phyloP scores from a whole-genome alignment of 768 basidiomycete genomes.

The Chalciporus piperatus region DNA sequence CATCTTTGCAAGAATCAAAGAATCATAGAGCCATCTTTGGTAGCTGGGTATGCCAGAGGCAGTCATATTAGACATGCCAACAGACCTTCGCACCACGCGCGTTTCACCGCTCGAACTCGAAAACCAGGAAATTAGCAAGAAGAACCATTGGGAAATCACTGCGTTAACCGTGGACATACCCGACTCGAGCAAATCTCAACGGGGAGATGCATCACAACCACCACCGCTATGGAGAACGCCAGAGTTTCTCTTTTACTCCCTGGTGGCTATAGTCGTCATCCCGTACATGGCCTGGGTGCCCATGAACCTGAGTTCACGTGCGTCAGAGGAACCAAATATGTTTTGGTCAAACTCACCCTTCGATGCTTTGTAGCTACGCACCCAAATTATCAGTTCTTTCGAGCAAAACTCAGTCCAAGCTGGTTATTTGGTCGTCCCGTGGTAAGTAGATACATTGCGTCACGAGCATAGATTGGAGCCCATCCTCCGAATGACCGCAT shows the following conservation, averaged over 20 bases:
- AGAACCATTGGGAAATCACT: constrained; percentile 32
- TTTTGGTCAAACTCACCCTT: constrained; percentile 2
- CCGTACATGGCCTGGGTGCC: constrained; percentile 79
- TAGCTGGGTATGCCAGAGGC: constrained; percentile 26
- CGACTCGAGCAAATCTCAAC: constrained; percentile 33
- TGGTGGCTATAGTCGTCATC: constrained; percentile 57
- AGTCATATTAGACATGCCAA: constrained; percentile 33
- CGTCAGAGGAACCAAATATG: constrained; percentile 31
- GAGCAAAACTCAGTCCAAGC: constrained; percentile 56
- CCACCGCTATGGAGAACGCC: constrained; percentile 70
- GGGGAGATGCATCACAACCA: constrained; percentile 25
- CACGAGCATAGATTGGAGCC: neutral
- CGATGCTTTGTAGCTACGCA: constrained; percentile 52
- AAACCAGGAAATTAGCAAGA: constrained; percentile 4
- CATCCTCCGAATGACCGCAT: neutral
- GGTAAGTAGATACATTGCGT: constrained; percentile 45
- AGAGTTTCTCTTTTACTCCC: constrained; percentile 79
- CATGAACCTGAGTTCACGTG: constrained; percentile 68
- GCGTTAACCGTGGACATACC: constrained; percentile 59
- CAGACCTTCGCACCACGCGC: constrained; percentile 27
- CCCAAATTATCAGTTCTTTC: constrained; percentile 68
- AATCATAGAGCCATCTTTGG: neutral
- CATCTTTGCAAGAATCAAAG: too few relatives aligned
- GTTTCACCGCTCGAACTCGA: constrained; percentile 17
- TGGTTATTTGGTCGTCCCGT: constrained; percentile 82